A percentile compares a stretch with the other conserved stretches of the same genome.
Evolutionary conservation across 805 yeast species (phyloP).

Genomic region (Starmerella apis): DNA sequence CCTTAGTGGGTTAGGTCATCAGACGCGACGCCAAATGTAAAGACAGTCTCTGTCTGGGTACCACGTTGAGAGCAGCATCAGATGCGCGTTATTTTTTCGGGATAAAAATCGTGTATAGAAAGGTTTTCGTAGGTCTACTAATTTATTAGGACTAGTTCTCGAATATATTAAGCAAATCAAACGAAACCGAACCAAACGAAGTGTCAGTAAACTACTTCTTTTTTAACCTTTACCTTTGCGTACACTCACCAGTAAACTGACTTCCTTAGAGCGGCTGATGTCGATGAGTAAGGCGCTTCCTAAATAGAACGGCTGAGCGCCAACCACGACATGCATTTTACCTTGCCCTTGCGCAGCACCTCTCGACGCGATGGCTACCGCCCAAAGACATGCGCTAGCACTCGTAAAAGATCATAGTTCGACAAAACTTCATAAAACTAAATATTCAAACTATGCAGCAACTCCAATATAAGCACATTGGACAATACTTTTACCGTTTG

Average conservation of each 20-base stretch:
- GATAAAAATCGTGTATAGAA: too few species aligned
- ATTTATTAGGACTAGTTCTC: neutral
- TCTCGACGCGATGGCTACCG: conserved; percentile 1
- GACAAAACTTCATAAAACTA: too few species aligned
- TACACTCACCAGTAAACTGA: neutral
- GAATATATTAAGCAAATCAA: neutral
- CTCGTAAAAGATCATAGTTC: too few species aligned
- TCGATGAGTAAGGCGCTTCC: neutral
- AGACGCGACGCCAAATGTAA: conserved; percentile 3
- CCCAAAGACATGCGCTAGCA: neutral
- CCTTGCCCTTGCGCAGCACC: conserved; percentile 1
- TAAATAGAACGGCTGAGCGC: conserved; percentile 10
- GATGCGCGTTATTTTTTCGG: neutral
- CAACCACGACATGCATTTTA: conserved; percentile 9
- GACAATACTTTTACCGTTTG: too few species aligned
- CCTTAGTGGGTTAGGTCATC: neutral
- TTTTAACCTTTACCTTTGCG: neutral
- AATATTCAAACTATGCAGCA: too few species aligned
- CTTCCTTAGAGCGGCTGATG: neutral
- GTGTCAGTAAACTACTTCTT: neutral
- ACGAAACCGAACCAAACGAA: neutral
- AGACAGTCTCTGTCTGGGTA: neutral
- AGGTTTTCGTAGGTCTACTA: neutral
- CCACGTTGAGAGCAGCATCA: neutral
- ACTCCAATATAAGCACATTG: too few species aligned